Evolutionary conservation across 371 early-diverging fungal genomes (phyloP), one percentile per base, ranked within the genome.

Genomic region (Saksenaea oblongispora): DNA sequence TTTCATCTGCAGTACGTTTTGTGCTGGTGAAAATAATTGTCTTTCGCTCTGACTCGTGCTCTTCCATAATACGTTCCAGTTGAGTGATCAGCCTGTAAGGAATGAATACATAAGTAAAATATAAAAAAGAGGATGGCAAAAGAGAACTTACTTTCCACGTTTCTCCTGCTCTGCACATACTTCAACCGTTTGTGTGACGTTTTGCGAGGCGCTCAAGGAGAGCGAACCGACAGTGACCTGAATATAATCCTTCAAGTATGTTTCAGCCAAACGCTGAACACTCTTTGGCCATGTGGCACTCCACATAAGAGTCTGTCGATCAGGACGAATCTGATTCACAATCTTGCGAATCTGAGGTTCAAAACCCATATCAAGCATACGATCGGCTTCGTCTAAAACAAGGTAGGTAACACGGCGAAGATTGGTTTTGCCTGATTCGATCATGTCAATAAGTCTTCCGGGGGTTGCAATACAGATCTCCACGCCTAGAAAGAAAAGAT

Each of bases 301-400:
- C 98, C 99, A 99, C 99, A 99, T 98, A 39, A 99, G 90, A 15
- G 99, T 99, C 80, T 99, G 99, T 70, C 99, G 84, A 67, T 99
- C 96, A 56, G 96, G 97, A 22, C 99, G 93, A 71, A 99, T 98
- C 79, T 98, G 97, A 58, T 96, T 96, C 31, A 99, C 95, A 73
- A 99, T 99, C 76, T 95, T 95, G 73, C 97, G 92, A 69, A 99
- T 93, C 84, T 99, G 99, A 54, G 99, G 99, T 83, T 99, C 99
- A 78, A 99, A 99, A 72, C 99, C 99, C 99, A 99, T 98, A 80
- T 99, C 99, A 35, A 99, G 79, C 99, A 99, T 98, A 69, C 98
- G 89, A 82, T 98, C 98, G 24, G 98, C 98, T 76, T 99, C 99
- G 84, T 99, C 99, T 62, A 99, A 82, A 56, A 99, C 99, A 56